These are phyloP conservation scores for Lactarius sp. DNA, from an alignment of 768 basidiomycete species.

Conservation along the genomic window DNA sequence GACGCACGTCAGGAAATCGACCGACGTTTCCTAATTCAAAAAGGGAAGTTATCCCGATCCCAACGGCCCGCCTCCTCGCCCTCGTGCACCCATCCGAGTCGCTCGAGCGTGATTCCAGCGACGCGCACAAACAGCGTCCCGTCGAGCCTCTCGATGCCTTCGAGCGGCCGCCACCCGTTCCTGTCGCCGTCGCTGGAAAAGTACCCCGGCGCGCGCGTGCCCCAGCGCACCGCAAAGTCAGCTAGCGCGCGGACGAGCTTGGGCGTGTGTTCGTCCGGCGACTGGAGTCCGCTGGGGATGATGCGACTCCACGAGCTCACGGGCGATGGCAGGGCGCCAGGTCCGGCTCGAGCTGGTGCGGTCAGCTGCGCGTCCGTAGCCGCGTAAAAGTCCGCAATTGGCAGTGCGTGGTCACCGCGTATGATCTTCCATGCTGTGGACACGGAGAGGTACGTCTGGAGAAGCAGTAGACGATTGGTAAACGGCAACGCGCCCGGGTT, in stretches of 20 bases:
- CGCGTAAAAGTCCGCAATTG: constrained; percentile 47
- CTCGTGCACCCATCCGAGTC: constrained; percentile 17
- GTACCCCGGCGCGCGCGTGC: constrained; percentile 33
- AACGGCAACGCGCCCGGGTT: constrained; percentile 30
- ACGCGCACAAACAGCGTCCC: constrained; percentile 59
- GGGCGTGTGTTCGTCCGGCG: constrained; percentile 54
- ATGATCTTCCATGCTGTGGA: constrained; percentile 50
- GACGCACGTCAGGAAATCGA: no score
- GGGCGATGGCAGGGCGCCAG: neutral
- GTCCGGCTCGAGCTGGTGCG: constrained; percentile 21
- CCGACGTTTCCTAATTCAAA: neutral
- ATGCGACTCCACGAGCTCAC: constrained; percentile 48
- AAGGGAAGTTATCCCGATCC: constrained; percentile 3
- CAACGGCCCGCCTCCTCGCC: neutral
- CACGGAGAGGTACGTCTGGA: constrained; percentile 51
- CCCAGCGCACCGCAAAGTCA: constrained; percentile 44
- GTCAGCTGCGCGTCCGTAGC: constrained; percentile 18
- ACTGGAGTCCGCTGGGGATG: constrained; percentile 46
- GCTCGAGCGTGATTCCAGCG: constrained; percentile 48
- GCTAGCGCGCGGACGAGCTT: constrained; percentile 47
- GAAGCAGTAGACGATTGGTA: constrained; percentile 44
- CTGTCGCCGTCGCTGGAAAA: constrained; percentile 27
- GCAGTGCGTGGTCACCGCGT: constrained; percentile 48
- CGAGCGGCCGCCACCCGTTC: constrained; percentile 30
- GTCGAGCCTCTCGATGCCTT: constrained; percentile 50